Evolutionary conservation across 2,329 filamentous ascomycete genomes (phyloP).

Genomic region (Plenodomus lindquistii): DNA sequence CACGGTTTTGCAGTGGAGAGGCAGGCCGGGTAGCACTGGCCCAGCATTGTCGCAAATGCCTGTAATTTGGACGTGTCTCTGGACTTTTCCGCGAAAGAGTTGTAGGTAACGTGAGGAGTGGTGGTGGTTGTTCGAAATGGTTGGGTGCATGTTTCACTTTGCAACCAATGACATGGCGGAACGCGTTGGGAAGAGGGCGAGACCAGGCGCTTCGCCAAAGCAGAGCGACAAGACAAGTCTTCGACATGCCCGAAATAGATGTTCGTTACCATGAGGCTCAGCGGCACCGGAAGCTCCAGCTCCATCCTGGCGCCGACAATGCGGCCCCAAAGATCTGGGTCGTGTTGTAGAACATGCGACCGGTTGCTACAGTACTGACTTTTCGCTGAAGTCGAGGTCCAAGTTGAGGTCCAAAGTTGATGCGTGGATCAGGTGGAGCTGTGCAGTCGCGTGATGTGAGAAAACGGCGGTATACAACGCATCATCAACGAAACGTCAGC

Average conservation of each 20-base stretch:
- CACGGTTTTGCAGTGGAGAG: conserved; percentile 43
- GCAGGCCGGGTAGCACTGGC: conserved; percentile 34
- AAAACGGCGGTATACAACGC: no score
- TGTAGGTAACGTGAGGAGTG: conserved; percentile 32
- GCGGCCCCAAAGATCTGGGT: not conserved
- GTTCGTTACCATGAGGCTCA: conserved; percentile 14
- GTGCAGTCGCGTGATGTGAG: no score
- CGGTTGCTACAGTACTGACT: no score
- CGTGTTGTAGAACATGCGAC: no score
- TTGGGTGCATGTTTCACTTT: conserved; percentile 30
- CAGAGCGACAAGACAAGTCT: conserved; percentile 5
- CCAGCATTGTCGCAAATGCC: conserved; percentile 27
- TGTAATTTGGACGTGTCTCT: conserved; percentile 30
- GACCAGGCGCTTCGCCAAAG: conserved; percentile 26
- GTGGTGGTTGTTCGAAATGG: conserved; percentile 25
- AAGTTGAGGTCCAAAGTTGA: no score
- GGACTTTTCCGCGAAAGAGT: conserved; percentile 17
- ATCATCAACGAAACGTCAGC: no score
- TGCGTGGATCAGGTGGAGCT: no score
- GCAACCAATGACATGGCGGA: conserved; percentile 26
- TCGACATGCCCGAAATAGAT: conserved; percentile 10
- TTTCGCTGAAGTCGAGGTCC: no score
- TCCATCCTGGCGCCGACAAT: not conserved
- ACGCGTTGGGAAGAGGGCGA: conserved; percentile 10
- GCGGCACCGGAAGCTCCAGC: conserved; percentile 1